Base-by-base conservation (phyloP, 257 asterid species). In the Rehmannia glutinosa region DNA sequence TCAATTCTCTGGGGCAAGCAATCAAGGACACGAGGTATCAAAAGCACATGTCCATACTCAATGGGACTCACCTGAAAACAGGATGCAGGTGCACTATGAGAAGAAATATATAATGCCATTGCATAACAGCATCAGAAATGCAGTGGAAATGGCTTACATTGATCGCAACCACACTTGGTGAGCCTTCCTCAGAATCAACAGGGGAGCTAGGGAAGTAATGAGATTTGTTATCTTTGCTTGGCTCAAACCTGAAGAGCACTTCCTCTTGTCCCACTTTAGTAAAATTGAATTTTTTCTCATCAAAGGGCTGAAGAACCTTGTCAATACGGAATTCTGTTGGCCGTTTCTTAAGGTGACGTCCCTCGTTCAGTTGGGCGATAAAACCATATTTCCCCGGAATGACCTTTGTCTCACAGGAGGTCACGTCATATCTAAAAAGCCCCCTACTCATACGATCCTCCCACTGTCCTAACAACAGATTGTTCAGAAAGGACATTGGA, bases 1-100 rank as follows among this genome's bases (percentile, higher is more conserved):
- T 90, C 98, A 25, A 92, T 87, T 83, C 84, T 86, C 82, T 92
- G 96, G 23, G 96, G 95, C 81, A 92, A 77, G 83, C 80, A 64
- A 57, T 92, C 92, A 2, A 90, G 83, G 35, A 92, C 80, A 24
- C 82, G 84, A 19, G 96, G 92, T 66, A 87, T 83, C 57, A 89
- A 70, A 68, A 87, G 95, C 64, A 85, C 95, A 51, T 89, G 96
- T 1, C 96, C 95, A 68, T 89, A 89, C 76, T 89, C 96, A 35
- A 89, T 89, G 21, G 95, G 96, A 70, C 96, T 87, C 80, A 84
- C 96, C 96, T 88, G 84, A 69, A 74, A 75, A 51, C 36, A 10
- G 33, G 38, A 10, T 17, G 25, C 15, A 57, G 10, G 2, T 8
- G 8, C 15, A 28, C 15, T 41, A 52, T 42, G 16, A 78, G 60